Evolutionary conservation across 306 rosid species (phyloP).

Genomic region (Castanea crenata): DNA sequence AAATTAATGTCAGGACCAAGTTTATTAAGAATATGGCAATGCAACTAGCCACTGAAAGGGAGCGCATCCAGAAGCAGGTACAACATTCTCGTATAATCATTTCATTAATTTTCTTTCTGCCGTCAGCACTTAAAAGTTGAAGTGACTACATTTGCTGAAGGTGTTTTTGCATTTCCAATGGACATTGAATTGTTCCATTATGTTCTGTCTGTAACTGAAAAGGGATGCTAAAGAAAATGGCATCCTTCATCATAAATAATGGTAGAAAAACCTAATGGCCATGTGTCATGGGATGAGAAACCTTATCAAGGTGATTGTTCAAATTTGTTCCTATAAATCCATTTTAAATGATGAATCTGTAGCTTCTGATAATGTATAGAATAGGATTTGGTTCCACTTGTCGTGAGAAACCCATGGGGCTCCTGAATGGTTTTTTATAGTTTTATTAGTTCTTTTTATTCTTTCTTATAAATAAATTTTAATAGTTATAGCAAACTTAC

Average conservation of each 20-base stretch:
- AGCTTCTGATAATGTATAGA: not conserved
- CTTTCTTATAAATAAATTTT: not conserved
- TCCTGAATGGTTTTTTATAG: constrained; percentile 9
- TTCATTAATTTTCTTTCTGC: not conserved
- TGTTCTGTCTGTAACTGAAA: not conserved
- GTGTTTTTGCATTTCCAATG: not conserved
- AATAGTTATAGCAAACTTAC: too few relatives aligned
- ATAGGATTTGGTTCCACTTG: constrained; percentile 1
- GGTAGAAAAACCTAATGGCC: not conserved
- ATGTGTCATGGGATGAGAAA: not conserved
- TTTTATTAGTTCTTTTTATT: not conserved
- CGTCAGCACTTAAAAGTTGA: not conserved
- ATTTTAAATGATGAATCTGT: not conserved
- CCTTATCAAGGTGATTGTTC: not conserved
- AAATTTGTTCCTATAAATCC: not conserved
- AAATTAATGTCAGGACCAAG: constrained; percentile 55
- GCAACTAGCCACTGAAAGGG: constrained; percentile 70
- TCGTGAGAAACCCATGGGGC: not conserved
- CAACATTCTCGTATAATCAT: constrained; percentile 11
- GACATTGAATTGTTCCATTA: not conserved
- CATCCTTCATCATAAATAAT: not conserved
- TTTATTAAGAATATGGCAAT: constrained; percentile 68
- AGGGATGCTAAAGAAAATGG: not conserved
- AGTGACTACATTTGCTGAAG: not conserved
- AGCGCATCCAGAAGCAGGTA: constrained; percentile 79